These are phyloP conservation scores for Asclepias syriaca DNA, from an alignment of 257 asterid genomes.

Conservation along the genomic window DNA sequence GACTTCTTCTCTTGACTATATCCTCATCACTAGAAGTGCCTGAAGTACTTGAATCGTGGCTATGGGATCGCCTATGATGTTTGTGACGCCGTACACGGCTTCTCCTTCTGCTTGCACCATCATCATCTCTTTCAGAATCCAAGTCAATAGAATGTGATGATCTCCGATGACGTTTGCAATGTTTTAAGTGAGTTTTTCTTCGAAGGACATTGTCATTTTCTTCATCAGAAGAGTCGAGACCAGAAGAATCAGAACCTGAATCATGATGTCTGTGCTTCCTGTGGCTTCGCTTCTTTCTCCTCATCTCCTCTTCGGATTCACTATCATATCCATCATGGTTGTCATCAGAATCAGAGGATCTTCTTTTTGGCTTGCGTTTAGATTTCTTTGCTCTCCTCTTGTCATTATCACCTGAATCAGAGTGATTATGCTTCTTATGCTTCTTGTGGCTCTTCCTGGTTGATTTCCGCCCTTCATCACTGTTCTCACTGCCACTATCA, in stretches of 20 bases:
- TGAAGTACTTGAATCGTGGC: constrained; percentile 21
- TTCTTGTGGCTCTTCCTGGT: constrained; percentile 50
- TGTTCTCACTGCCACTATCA: constrained; percentile 38
- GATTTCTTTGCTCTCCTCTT: constrained; percentile 50
- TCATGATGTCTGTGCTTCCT: constrained; percentile 39
- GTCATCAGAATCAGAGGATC: constrained; percentile 35
- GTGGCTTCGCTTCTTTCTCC: constrained; percentile 44
- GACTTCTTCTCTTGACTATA: constrained; percentile 26
- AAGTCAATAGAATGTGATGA: constrained; percentile 27
- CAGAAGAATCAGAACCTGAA: constrained; percentile 35
- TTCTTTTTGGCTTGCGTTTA: constrained; percentile 51
- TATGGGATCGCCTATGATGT: constrained; percentile 17
- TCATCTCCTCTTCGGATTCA: constrained; percentile 41
- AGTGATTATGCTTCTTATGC: constrained; percentile 48
- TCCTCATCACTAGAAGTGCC: constrained; percentile 46
- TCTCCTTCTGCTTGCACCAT: constrained; percentile 31
- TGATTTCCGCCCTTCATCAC: constrained; percentile 38
- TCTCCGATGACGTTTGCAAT: constrained; percentile 30
- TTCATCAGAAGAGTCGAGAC: constrained; percentile 34
- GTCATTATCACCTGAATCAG: constrained; percentile 51
- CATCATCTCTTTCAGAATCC: constrained; percentile 39
- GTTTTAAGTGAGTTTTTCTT: constrained; percentile 27
- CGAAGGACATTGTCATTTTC: constrained; percentile 22
- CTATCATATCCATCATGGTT: constrained; percentile 42
- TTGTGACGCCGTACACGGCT: constrained; percentile 36